Evolutionary conservation across 768 basidiomycete species (phyloP).

Genomic region (Leccinum incarnatum): DNA sequence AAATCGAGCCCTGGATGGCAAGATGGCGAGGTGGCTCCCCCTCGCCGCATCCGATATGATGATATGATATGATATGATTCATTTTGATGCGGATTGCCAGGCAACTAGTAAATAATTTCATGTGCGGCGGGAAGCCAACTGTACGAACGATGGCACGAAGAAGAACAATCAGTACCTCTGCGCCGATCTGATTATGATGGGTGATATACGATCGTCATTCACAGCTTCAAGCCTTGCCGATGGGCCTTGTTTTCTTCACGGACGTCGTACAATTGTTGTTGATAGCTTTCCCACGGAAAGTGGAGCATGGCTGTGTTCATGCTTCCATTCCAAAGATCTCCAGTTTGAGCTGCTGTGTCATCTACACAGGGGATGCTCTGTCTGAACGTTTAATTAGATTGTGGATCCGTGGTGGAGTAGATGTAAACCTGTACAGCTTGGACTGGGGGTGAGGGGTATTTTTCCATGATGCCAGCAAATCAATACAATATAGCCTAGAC

Average conservation of each 20-base stretch:
- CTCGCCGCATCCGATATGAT: slow-evolving; percentile 3
- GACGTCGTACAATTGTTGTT: background rate
- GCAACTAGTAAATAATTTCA: slow-evolving; percentile 20
- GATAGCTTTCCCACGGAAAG: slow-evolving; percentile 16
- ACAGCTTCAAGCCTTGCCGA: slow-evolving; percentile 12
- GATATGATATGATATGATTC: background rate
- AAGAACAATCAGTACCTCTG: background rate
- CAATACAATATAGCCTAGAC: slow-evolving; percentile 10
- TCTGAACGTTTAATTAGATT: background rate
- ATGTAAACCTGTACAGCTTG: slow-evolving; percentile 24
- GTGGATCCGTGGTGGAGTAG: background rate
- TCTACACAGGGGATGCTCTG: slow-evolving; percentile 3
- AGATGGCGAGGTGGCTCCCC: background rate
- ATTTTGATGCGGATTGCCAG: slow-evolving; percentile 25
- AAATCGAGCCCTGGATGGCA: slow-evolving; percentile 2
- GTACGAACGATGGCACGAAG: background rate
- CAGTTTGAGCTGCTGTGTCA: background rate
- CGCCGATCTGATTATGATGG: slow-evolving; percentile 12
- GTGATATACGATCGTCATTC: slow-evolving; percentile 1
- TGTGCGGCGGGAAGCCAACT: slow-evolving; percentile 3
- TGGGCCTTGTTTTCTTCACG: background rate
- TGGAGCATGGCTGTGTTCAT: slow-evolving; percentile 18
- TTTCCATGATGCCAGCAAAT: slow-evolving; percentile 17
- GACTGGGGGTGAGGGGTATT: slow-evolving; percentile 13
- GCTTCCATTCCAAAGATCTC: background rate